Evolutionary conservation across 495 filamentous ascomycete genomes (phyloP), one percentile per base, ranked within the genome.

Genomic region (Xylaria grammica): DNA sequence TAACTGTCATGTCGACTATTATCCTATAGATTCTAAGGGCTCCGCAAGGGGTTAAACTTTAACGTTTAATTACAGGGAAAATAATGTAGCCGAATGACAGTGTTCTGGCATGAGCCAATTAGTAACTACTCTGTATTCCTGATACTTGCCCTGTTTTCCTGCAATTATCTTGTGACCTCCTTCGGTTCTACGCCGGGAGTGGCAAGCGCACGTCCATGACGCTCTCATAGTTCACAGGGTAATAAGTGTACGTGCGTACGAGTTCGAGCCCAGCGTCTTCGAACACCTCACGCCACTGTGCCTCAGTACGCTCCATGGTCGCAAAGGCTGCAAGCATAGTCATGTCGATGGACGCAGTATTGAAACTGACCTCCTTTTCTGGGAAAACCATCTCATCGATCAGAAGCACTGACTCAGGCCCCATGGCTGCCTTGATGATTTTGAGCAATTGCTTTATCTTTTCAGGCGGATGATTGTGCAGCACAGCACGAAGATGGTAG

Each of bases 301-400:
- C 56, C 15, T 61, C 36, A 24, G 55, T 44, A 15, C 63, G 55
- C 27, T 66, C 63, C 48, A 45, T 32, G 7, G 32, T 17, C 0
- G 63, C 55, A 26, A 60, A 60, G 0, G 34, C 48, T n/a, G 34
- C 4, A 4, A 66, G 27, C 63, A 66, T 66, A n/a, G 63, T 66
- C 0, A 66, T n/a, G 24, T 66, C 63, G 1, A 60, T 59, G 3
- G 56, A 51, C 22, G 34, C 48, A 17, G 56, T 9, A 11, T 45
- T 11, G 22, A 45, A 10, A 20, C 30, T 36, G 15, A 26, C 45
- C 0, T 36, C 34, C 38, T 11, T 40, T 26, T 66, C 67, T 0
- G 79, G 75, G 50, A 82, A 24, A 2, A 81, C 73, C 8, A 70
- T 63, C 9, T 84, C 79, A 56, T 79, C 76, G 38, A 84, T 73